Evolutionary conservation across 768 basidiomycete genomes (phyloP).

Genomic region (Mycena sanguinolenta): DNA sequence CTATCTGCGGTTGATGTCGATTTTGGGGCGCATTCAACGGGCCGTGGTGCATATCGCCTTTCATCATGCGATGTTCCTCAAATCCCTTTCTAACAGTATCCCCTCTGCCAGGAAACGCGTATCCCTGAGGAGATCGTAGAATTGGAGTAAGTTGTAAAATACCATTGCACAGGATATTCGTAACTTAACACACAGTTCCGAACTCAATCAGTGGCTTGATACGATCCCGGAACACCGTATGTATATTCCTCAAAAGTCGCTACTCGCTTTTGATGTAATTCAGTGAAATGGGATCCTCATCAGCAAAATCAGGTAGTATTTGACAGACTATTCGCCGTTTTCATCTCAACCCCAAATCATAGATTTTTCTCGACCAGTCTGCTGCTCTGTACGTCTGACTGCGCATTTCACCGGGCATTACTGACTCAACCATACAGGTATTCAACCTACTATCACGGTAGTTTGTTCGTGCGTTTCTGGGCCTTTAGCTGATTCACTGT

Average conservation of each 20-base stretch:
- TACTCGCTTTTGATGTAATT: not conserved
- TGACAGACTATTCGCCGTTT: not conserved
- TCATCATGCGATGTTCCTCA: not conserved
- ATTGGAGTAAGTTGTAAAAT: conserved; percentile 15
- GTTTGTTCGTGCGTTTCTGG: not conserved
- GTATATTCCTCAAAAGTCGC: not conserved
- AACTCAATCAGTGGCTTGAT: conserved; percentile 29
- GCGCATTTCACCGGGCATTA: too few species aligned
- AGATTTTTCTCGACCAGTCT: conserved; percentile 34
- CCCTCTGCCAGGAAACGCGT: not conserved
- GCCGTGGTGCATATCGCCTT: not conserved
- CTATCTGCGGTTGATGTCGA: conserved; percentile 14
- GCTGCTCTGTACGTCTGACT: conserved; percentile 18
- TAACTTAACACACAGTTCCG: conserved; percentile 11
- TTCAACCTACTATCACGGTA: conserved; percentile 32
- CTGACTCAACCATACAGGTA: conserved; percentile 6
- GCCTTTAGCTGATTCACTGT: not conserved
- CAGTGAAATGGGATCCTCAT: conserved; percentile 34
- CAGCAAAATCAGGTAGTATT: conserved; percentile 20
- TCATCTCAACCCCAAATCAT: not conserved
- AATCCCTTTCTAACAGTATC: conserved; percentile 17
- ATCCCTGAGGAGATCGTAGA: not conserved
- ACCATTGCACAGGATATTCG: not conserved
- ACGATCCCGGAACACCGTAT: conserved; percentile 21
- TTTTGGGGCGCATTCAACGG: conserved; percentile 21